These are phyloP conservation scores for Podaxis pistillaris DNA, from an alignment of 768 basidiomycete species.

Conservation along the genomic window DNA sequence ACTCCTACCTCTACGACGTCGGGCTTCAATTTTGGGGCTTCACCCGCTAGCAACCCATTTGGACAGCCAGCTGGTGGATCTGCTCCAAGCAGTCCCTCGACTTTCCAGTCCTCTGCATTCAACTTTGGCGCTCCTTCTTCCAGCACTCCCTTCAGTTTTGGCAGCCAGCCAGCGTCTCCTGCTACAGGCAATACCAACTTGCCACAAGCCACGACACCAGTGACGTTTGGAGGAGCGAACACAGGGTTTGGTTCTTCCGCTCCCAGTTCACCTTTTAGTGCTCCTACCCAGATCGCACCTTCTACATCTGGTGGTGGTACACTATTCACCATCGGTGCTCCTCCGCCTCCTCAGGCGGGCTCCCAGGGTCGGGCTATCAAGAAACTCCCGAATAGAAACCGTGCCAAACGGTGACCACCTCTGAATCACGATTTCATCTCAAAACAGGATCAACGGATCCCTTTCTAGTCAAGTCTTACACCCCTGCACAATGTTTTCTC, in stretches of 20 bases:
- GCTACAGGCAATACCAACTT: conserved; percentile 38
- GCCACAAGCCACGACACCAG: conserved; percentile 35
- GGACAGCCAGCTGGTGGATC: conserved; percentile 41
- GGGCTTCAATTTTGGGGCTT: conserved; percentile 40
- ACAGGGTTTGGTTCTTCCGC: conserved; percentile 35
- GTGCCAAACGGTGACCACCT: conserved; percentile 33
- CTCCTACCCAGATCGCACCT: conserved; percentile 32
- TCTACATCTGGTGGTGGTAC: conserved; percentile 37
- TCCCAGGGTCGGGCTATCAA: conserved; percentile 42
- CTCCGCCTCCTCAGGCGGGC: conserved; percentile 37
- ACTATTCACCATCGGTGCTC: conserved; percentile 62
- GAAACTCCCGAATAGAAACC: conserved; percentile 50
- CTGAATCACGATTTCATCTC: background rate
- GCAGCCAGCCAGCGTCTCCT: conserved; percentile 60
- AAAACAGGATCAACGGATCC: background rate
- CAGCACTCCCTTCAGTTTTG: conserved; percentile 48
- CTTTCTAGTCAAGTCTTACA: background rate
- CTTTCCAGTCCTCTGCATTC: conserved; percentile 50
- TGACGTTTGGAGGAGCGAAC: conserved; percentile 38
- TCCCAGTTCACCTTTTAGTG: conserved; percentile 46
- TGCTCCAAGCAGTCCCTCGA: conserved; percentile 57
- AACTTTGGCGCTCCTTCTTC: conserved; percentile 40
- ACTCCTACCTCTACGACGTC: conserved; percentile 37
- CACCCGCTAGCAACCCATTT: conserved; percentile 38
- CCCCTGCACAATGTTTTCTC: background rate